Evolutionary conservation across 148 eudicot species (phyloP), one percentile per base, ranked within the genome.

Genomic region (Cornus kousa): DNA sequence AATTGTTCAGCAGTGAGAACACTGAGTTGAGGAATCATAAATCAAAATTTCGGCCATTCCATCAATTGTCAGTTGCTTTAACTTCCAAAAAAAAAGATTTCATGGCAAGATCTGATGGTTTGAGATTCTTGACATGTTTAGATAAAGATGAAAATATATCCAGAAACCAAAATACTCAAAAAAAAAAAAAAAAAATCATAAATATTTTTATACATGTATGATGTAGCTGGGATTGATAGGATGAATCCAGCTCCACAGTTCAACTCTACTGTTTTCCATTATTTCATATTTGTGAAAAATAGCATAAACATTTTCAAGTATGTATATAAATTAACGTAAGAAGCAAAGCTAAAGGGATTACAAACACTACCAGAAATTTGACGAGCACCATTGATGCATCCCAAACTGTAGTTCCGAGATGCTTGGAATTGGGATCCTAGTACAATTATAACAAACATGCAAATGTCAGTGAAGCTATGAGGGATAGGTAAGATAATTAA

Each of bases 361-460:
- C 32, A 40, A 82, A 67, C 20, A 64, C 73, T 88, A 95, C 98
- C 97, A 95, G 85, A 87, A 84, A 95, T 87, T 95, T 95, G 75
- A 84, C 94, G 84, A 95, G 85, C 72, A 93, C 98, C 97, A 95
- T 88, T 65, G 98, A 95, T 24, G 98, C 93, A 87, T 95, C 98
- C 98, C 98, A 95, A 67, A 95, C 97, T 20, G 98, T 95, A 71
- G 98, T 95, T 48, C 98, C 97, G 76, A 93, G 83, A 81, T 95
- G 98, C 83, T 93, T 93, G 76, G 98, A 95, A 88, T 95, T 95
- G 24, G 98, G 98, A 85, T 95, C 98, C 98, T 95, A 78, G n/a
- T 68, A 80, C 71, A 79, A 72, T 39, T 59, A 75, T 65, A 84
- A 77, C 40, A 68, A 1, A 28, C 40, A 39, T 43, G 68, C 68